Conservation (phyloP, 2,329 filamentous ascomycete genomes). For the Aciculosporium take region DNA sequence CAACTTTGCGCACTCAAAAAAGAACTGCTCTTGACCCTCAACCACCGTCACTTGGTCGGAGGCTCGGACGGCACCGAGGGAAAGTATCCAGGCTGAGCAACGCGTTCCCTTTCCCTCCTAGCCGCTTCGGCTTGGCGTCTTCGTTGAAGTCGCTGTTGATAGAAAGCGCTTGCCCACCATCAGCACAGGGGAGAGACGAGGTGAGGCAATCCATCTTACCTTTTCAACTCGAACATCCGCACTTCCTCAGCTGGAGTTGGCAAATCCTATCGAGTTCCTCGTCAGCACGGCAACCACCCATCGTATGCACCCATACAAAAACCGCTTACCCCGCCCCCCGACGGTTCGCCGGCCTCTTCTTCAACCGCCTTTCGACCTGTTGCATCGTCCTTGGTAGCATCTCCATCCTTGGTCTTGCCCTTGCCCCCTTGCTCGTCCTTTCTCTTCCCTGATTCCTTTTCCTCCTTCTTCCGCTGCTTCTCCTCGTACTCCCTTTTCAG, state of each 20-base stretch:
- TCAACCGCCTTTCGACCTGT: constrained; percentile 15
- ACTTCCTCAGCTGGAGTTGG: constrained; percentile 46
- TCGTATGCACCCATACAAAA: too few relatives aligned
- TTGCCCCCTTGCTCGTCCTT: constrained; percentile 27
- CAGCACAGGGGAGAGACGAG: neutral
- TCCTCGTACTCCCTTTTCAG: constrained; percentile 68
- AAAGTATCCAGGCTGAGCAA: constrained; percentile 67
- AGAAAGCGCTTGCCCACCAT: constrained; percentile 51
- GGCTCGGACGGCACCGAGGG: constrained; percentile 64
- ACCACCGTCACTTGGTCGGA: constrained; percentile 19
- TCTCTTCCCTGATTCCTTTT: constrained; percentile 46
- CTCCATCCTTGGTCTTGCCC: constrained; percentile 18
- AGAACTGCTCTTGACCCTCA: too few relatives aligned
- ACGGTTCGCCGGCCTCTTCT: neutral
- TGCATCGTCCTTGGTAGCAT: constrained; percentile 14
- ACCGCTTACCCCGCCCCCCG: constrained; percentile 4
- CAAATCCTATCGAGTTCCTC: constrained; percentile 5
- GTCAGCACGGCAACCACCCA: neutral
- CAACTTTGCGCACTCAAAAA: neutral
- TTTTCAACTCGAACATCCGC: constrained; percentile 71
- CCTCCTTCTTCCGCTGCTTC: constrained; percentile 51
- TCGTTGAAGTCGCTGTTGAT: constrained; percentile 68
- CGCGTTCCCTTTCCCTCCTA: constrained; percentile 65
- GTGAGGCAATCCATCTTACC: constrained; percentile 30
- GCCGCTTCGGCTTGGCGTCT: constrained; percentile 40